Conservation (phyloP, 2,329 filamentous ascomycete genomes). For the Trichophyton benhamiae region DNA sequence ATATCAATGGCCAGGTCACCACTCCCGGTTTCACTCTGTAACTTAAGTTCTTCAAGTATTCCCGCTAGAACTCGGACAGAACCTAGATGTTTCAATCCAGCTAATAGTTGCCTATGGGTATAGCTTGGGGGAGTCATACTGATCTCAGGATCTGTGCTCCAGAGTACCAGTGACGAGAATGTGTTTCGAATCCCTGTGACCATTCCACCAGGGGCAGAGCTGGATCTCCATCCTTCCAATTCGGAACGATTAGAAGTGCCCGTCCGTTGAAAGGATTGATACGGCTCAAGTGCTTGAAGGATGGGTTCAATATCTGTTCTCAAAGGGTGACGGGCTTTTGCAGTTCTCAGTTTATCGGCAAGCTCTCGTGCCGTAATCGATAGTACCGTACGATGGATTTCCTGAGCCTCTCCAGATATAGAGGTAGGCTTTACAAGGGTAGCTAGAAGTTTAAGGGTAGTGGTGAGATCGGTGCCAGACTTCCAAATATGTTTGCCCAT, state of each 20-base stretch:
- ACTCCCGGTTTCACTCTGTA: conserved; percentile 29
- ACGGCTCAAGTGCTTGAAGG: conserved; percentile 39
- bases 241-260: conserved; percentile 37
- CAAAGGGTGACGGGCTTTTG: conserved; percentile 38
- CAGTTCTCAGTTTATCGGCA: conserved; percentile 40
- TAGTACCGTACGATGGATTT: conserved; percentile 49
- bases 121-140: conserved; percentile 44
- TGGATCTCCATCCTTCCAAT: conserved; percentile 41
- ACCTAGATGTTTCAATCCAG: conserved; percentile 31
- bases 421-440: conserved; percentile 46
- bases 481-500: conserved; percentile 46
- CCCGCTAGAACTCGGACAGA: conserved; percentile 26
- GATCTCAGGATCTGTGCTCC: conserved; percentile 40
- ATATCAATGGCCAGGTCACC: conserved; percentile 35
- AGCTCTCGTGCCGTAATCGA: conserved; percentile 43
- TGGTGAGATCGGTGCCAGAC: conserved; percentile 37
- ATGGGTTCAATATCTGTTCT: conserved; percentile 43
- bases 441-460: conserved; percentile 43
- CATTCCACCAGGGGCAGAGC: conserved; percentile 35
- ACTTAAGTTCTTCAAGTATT: conserved; percentile 33
- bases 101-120: conserved; percentile 42
- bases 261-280: conserved; percentile 40
- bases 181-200: conserved; percentile 38
- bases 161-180: conserved; percentile 41
- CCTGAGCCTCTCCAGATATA: conserved; percentile 47